Percentiles rank a stretch among this genome's conserved stretches.
Evolutionary conservation across 2,329 filamentous ascomycete species (phyloP).

Genomic region (Penicillium polonicum): DNA sequence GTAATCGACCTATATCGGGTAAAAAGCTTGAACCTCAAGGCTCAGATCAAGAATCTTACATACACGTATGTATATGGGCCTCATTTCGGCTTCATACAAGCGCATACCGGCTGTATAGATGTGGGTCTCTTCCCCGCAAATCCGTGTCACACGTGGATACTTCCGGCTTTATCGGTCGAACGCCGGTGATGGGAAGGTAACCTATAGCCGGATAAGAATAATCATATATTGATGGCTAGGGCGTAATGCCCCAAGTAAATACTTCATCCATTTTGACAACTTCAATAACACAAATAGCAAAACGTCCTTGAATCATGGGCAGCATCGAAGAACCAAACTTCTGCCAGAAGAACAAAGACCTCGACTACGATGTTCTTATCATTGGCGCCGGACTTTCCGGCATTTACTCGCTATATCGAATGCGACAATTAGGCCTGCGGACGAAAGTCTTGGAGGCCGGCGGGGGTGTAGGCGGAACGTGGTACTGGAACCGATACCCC

Average conservation of each 20-base stretch:
- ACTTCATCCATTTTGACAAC: not conserved
- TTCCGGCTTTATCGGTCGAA: not conserved
- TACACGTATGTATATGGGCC: no score
- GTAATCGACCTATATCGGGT: no score
- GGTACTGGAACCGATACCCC: slow-evolving; percentile 53
- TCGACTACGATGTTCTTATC: slow-evolving; percentile 11
- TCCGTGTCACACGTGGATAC: not conserved
- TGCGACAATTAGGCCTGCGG: not conserved
- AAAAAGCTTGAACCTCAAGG: no score
- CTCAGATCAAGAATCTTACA: no score
- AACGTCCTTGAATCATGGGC: not conserved
- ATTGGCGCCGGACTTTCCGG: slow-evolving; percentile 22
- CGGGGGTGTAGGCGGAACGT: slow-evolving; percentile 28
- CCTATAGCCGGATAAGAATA: not conserved
- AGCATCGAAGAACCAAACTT: not conserved
- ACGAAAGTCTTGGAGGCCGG: slow-evolving; percentile 16
- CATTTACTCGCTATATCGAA: slow-evolving; percentile 9
- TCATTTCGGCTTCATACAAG: not conserved
- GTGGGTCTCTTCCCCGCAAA: not conserved
- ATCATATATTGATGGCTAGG: not conserved
- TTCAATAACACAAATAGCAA: not conserved
- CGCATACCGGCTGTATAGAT: not conserved
- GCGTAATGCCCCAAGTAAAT: not conserved
- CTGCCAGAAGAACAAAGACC: not conserved
- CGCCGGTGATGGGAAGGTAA: not conserved